Percentiles rank a stretch among this genome's conserved stretches.
These are phyloP conservation scores for Schizosaccharomyces cryophilus DNA, from an alignment of 805 yeast species.

Conservation along the genomic window DNA sequence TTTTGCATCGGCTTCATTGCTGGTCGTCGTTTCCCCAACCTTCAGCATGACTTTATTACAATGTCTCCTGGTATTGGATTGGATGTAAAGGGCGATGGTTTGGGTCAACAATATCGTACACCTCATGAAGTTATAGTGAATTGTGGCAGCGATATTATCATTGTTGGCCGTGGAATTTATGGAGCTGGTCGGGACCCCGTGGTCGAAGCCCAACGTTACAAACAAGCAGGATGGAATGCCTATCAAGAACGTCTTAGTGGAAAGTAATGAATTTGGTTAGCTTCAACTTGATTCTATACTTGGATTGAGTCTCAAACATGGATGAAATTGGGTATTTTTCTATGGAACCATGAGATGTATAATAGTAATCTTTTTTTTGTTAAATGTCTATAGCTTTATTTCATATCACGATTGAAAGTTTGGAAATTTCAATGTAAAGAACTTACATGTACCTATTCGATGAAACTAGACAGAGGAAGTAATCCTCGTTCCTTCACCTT, in stretches of 20 bases:
- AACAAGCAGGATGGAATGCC: slow-evolving; percentile 88
- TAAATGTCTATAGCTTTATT: too few species aligned
- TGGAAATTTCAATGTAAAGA: too few species aligned
- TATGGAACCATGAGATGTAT: too few species aligned
- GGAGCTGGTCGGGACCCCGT: slow-evolving; percentile 84
- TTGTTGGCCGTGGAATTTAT: slow-evolving; percentile 93
- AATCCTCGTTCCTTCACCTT: too few species aligned
- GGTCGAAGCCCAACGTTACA: slow-evolving; percentile 68
- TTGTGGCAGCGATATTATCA: slow-evolving; percentile 71
- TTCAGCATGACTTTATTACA: slow-evolving; percentile 77
- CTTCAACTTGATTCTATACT: too few species aligned
- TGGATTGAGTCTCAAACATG: too few species aligned
- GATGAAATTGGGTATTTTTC: too few species aligned
- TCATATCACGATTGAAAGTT: too few species aligned
- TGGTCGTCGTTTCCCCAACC: slow-evolving; percentile 53
- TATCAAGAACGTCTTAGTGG: slow-evolving; percentile 19
- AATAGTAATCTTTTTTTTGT: too few species aligned
- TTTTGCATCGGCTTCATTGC: slow-evolving; percentile 95
- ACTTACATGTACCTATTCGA: too few species aligned
- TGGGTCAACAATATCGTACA: slow-evolving; percentile 92
- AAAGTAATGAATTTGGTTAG: not conserved
- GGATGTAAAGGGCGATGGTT: slow-evolving; percentile 83
- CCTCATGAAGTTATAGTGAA: slow-evolving; percentile 59
- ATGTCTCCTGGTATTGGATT: slow-evolving; percentile 98
- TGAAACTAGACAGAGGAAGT: too few species aligned